Evolutionary conservation across 495 filamentous ascomycete genomes (phyloP), one percentile per base, ranked within the genome.

Genomic region (Astrothelium subdiscretum): DNA sequence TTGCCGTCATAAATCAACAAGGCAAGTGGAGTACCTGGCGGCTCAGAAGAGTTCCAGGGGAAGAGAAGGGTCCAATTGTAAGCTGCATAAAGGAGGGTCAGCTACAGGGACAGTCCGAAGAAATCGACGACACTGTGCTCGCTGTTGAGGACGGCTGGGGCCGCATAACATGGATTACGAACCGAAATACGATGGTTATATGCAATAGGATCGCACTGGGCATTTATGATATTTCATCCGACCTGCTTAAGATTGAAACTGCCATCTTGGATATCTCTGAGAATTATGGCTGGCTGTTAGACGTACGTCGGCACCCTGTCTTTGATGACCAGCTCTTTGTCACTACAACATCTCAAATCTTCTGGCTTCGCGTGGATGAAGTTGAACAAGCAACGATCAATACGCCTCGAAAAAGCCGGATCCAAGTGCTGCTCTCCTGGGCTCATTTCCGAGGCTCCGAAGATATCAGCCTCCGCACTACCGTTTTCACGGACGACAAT

Each of bases 11-110:
- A 26, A 91, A 95, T 68, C 79, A 82, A 43, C 68, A 72, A 51
- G 91, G 90, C 0, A 75, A 77, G 32, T 96, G 92, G 92, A 85
- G 75, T 66, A 70, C 95, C 3, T 95, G 87, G 85, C 81, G 90
- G 62, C 72, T 95, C 38, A 74, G 75, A 38, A 77, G 78, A 24
- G 66, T 20, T 5, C 0, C n/a, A n/a, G 12, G 43, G 12, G 11
- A n/a, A 5, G n/a, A 5, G 43, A 15, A 48, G 12, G 43, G 11
- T 12, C 43, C 11, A 48, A n/a, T 15, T 20, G 43, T 22, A 15
- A 22, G 20, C 43, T 59, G 20, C 12, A 0, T 59, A 10, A 32
- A 32, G 29, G 18, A 43, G 15, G 54, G 59, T 31, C 35, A 31
- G 22, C 32, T 32, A 59, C 54, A 6, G n/a, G 20, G 20, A 5